Evolutionary conservation across 2,329 filamentous ascomycete species (phyloP), one percentile per base, ranked within the genome.

Genomic region (Aspergillus spinulosporus): DNA sequence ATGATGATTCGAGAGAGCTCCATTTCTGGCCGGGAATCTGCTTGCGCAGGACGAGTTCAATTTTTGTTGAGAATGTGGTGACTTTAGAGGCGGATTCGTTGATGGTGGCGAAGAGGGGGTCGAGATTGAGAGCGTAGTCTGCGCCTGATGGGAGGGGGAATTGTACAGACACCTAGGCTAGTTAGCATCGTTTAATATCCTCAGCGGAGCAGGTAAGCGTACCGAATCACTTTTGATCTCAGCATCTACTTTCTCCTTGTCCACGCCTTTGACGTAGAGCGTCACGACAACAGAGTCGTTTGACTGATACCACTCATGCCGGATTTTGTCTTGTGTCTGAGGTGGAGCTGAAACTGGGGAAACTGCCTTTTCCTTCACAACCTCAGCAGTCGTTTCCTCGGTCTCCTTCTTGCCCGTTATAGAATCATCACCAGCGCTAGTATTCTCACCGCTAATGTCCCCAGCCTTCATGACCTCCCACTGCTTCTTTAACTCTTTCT

Each of bases 41-140:
- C 72, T 96, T 96, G 59, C 80, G 81, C 12, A 96, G 80, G 8
- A 78, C 82, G 37, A 96, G 77, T 71, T 96, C 92, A 52, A 96
- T 81, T 71, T 96, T 96, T 67, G 86, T 90, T 1, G 88, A 80
- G 42, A 88, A 87, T 52, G 95, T 82, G 1, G 79, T 82, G 63
- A 78, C 84, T 44, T 80, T 87, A 14, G 85, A 90, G 32, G 80
- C 73, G 1, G 79, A 66, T 0, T 84, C 73, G 51, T 89, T 82
- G 64, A 96, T 85, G 7, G 81, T 70, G 11, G 82, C 84, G 70
- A 82, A 91, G 3, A 93, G 82, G 4, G 88, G 85, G 14, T 86
- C 80, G 43, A 91, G 80, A 1, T 79, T 80, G 66, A 84, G 87
- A 58, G 84, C 80, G 62, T 83, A 88, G 42, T 83, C 71, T 4